Evolutionary conservation across 1,284 basidiomycete species (phyloP), one percentile per base, ranked within the genome.

Genomic region (Butyriboletus appendiculatus): DNA sequence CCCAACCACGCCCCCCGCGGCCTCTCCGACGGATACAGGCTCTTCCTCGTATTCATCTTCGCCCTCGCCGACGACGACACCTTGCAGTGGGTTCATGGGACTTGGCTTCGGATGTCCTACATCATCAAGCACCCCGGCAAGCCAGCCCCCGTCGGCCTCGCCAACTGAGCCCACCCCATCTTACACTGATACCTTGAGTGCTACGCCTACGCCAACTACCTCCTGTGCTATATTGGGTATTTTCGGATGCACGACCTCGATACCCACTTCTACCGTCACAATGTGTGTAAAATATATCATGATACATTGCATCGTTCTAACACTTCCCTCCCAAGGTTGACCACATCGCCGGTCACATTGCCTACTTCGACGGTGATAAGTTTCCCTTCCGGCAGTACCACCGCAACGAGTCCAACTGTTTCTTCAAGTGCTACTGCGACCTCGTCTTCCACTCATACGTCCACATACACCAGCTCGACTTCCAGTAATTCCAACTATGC

Each of bases 311-410:
- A 10, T 12, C 10, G 11, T 16, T 34, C 53, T 68, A 26, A 68
- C 18, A 11, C 10, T 8, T 40, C 1, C 18, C 9, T 42, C 24
- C 10, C 47, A 47, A 64, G 53, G 30, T 24, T 40, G 35, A 10
- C 26, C n/a, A 30, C 8, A 22, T 26, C 9, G 20, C 51, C 65
- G 7, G 53, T 43, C 38, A 40, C 55, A 18, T 18, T 40, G 4
- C 52, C 52, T 10, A 47, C 57, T 14, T 65, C 70, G 44, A 59
- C 67, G 11, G 56, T 63, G 28, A 69, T 73, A 34, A 66, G 45
- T 33, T 69, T 73, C 57, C 66, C 69, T 33, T 1, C 9, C 15
- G 55, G 2, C 35, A 53, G 22, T 34, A 40, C 53, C 14, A 6
- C 40, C 7, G 30, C 53, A 15, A 24, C 38, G 12, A 55, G 32